Evolutionary conservation across 1,284 basidiomycete genomes (phyloP).

Genomic region (Cryptococcus jaspeensis): DNA sequence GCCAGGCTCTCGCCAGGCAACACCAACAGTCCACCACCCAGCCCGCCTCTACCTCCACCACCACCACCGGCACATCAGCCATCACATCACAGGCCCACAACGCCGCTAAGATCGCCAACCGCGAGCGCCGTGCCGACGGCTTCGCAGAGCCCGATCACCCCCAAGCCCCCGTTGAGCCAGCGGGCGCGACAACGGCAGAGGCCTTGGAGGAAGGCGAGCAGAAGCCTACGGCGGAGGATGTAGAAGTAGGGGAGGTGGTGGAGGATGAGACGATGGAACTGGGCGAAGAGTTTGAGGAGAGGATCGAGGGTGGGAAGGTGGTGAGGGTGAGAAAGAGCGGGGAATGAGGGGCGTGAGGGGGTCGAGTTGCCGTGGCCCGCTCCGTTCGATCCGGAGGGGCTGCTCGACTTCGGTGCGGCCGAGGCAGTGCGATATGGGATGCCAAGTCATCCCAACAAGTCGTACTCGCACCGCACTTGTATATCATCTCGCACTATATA

Average conservation of each 20-base stretch:
- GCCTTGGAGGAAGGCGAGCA: neutral
- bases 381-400: too few species aligned
- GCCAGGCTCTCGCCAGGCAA: too few species aligned
- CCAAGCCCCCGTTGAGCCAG: neutral
- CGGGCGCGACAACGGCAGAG: neutral
- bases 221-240: neutral
- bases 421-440: too few species aligned
- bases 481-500: too few species aligned
- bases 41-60: neutral
- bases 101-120: slow-evolving; percentile 4
- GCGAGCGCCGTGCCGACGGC: slow-evolving; percentile 7
- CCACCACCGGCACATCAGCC: neutral
- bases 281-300: slow-evolving; percentile 9
- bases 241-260: slow-evolving; percentile 7
- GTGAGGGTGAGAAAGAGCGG: slow-evolving; percentile 2
- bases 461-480: too few species aligned
- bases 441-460: too few species aligned
- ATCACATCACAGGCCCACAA: neutral
- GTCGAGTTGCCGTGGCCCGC: too few species aligned
- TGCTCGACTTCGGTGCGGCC: too few species aligned
- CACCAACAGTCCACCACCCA: neutral
- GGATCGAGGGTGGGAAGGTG: slow-evolving; percentile 7
- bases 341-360: neutral
- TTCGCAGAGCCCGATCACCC: slow-evolving; percentile 1
- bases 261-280: slow-evolving; percentile 3